These are phyloP conservation scores for Spathaspora girioi DNA, from an alignment of 805 yeast genomes.

Conservation along the genomic window DNA sequence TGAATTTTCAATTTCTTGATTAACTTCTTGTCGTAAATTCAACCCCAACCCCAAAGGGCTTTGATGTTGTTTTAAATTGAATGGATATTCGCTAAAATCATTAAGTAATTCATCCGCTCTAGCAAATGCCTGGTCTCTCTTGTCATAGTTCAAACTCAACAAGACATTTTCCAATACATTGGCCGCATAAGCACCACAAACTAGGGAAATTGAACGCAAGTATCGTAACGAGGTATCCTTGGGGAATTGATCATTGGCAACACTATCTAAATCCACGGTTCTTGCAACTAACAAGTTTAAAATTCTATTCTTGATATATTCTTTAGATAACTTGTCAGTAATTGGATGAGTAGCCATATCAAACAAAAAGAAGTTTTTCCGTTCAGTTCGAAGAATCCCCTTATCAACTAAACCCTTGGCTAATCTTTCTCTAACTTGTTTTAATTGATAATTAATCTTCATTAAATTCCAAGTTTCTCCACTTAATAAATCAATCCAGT, in stretches of 20 bases:
- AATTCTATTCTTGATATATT: constrained; percentile 70
- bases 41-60: constrained; percentile 68
- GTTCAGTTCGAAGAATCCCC: constrained; percentile 92
- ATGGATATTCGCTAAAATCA: constrained; percentile 85
- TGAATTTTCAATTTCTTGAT: constrained; percentile 48
- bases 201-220: constrained; percentile 76
- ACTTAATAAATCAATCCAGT: constrained; percentile 90
- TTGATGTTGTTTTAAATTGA: constrained; percentile 45
- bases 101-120: constrained; percentile 89
- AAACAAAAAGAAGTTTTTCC: constrained; percentile 87
- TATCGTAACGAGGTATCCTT: constrained; percentile 61
- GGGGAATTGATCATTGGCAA: constrained; percentile 58
- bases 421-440: constrained; percentile 93
- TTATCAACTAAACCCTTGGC: constrained; percentile 97
- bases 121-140: constrained; percentile 86
- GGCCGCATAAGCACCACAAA: constrained; percentile 91
- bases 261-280: constrained; percentile 48
- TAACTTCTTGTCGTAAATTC: constrained; percentile 59
- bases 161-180: constrained; percentile 91
- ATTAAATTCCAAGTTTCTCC: constrained; percentile 98
- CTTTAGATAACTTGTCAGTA: constrained; percentile 81
- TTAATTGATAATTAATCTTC: constrained; percentile 91
- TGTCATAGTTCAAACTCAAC: constrained; percentile 72
- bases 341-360: constrained; percentile 99
- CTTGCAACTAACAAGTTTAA: constrained; percentile 68